phyloP scores from a whole-genome alignment of 2,329 filamentous ascomycete genomes.

The Phyllosticta citribraziliensis region DNA sequence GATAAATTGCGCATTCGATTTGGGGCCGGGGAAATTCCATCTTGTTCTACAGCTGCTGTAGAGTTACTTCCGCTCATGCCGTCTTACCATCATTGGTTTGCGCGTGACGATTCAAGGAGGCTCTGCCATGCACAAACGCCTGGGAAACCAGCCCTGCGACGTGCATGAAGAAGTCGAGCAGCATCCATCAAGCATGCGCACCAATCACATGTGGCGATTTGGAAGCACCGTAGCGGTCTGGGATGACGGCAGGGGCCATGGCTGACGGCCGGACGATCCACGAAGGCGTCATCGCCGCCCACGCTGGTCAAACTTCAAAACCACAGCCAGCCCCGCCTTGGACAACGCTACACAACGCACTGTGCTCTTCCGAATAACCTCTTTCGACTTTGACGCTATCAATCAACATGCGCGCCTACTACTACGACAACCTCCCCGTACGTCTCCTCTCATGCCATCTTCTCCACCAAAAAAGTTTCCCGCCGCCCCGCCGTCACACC shows the following conservation, averaged over 20 bases:
- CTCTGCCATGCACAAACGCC: too few relatives aligned
- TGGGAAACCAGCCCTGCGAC: neutral
- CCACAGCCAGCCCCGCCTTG: slow-evolving; percentile 2
- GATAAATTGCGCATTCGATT: too few relatives aligned
- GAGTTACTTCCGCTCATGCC: too few relatives aligned
- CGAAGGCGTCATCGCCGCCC: slow-evolving; percentile 9
- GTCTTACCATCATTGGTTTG: too few relatives aligned
- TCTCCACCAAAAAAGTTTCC: neutral
- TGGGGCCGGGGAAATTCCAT: too few relatives aligned
- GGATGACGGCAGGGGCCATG: neutral
- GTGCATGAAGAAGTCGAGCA: neutral
- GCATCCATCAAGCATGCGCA: neutral
- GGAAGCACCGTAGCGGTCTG: neutral
- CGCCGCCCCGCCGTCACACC: slow-evolving; percentile 10
- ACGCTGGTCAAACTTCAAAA: neutral
- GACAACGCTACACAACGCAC: neutral
- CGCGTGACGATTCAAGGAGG: too few relatives aligned
- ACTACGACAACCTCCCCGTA: slow-evolving; percentile 58
- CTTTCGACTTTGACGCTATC: neutral
- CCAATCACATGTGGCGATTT: neutral
- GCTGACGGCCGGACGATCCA: neutral
- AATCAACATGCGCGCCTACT: slow-evolving; percentile 57
- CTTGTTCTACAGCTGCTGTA: too few relatives aligned
- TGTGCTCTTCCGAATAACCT: neutral
- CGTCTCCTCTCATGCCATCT: slow-evolving; percentile 12